These are phyloP conservation scores for Psidium friedrichsthalianum DNA, from an alignment of 345 rosid genomes.

Conservation along the genomic window DNA sequence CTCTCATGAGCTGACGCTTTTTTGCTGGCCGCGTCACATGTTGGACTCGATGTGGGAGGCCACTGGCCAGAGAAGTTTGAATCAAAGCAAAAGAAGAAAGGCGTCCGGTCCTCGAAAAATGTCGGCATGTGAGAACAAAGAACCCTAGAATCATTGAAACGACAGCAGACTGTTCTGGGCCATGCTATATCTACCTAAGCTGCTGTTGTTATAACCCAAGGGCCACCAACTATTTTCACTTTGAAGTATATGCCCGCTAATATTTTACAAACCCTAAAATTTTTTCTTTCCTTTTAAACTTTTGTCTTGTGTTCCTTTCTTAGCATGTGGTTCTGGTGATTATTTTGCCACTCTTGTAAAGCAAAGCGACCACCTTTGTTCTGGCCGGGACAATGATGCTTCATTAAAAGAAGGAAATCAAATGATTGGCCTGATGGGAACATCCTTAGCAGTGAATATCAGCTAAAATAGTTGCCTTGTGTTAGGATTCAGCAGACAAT, in stretches of 20 bases:
- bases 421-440: conserved; percentile 5
- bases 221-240: not conserved
- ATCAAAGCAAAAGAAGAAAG: not conserved
- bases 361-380: conserved; percentile 1
- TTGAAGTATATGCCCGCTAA: not conserved
- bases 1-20: not conserved
- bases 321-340: not conserved
- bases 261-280: not conserved
- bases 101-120: not conserved
- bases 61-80: not conserved
- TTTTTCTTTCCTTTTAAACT: not conserved
- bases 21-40: not conserved
- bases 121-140: not conserved
- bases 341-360: not conserved
- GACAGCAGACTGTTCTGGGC: not conserved
- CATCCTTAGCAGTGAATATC: not conserved
- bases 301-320: not conserved
- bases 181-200: not conserved
- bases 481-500: no score
- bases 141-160: not conserved
- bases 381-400: not conserved
- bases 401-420: not conserved
- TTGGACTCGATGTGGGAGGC: not conserved
- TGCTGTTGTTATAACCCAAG: not conserved
- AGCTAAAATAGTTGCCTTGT: not conserved